Percentiles rank a stretch among this genome's conserved stretches.
These are phyloP conservation scores for Fusarium illudens DNA, from an alignment of 2,329 filamentous ascomycete genomes.

Conservation along the genomic window DNA sequence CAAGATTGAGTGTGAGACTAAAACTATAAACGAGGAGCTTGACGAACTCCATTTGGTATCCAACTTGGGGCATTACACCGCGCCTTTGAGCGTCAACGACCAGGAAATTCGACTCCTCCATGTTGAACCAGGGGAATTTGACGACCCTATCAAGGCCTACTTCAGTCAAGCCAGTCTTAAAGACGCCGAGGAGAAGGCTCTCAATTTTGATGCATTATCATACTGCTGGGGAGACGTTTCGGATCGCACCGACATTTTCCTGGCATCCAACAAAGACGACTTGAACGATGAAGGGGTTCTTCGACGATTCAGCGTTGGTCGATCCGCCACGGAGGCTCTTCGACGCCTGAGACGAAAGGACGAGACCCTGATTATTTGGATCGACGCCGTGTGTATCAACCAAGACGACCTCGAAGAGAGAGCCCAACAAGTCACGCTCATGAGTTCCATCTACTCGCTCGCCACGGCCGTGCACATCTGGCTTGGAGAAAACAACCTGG, in stretches of 20 bases:
- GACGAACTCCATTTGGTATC: neutral
- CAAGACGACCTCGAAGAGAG: slow-evolving; percentile 30
- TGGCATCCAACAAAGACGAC: neutral
- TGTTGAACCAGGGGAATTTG: slow-evolving; percentile 12
- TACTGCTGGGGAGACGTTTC: slow-evolving; percentile 29
- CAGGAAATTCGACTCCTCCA: slow-evolving; percentile 22
- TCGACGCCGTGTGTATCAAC: slow-evolving; percentile 38
- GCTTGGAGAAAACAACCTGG: slow-evolving; percentile 20
- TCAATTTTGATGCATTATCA: slow-evolving; percentile 18
- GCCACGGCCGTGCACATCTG: slow-evolving; percentile 17
- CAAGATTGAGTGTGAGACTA: slow-evolving; percentile 23
- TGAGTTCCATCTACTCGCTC: slow-evolving; percentile 28
- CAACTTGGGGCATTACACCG: neutral
- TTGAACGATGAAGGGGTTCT: fast-evolving
- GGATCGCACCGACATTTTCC: slow-evolving; percentile 3
- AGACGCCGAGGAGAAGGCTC: neutral
- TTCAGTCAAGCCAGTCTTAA: slow-evolving; percentile 9
- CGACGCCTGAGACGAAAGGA: neutral
- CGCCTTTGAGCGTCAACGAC: neutral
- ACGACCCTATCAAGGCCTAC: slow-evolving; percentile 6
- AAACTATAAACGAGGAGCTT: neutral
- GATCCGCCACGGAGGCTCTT: slow-evolving; percentile 12
- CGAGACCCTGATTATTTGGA: slow-evolving; percentile 9
- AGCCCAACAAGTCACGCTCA: slow-evolving; percentile 26
- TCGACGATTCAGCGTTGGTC: slow-evolving; percentile 12